These are phyloP conservation scores for Ophidiomyces ophidiicola DNA, from an alignment of 2,329 filamentous ascomycete species.

Conservation along the genomic window DNA sequence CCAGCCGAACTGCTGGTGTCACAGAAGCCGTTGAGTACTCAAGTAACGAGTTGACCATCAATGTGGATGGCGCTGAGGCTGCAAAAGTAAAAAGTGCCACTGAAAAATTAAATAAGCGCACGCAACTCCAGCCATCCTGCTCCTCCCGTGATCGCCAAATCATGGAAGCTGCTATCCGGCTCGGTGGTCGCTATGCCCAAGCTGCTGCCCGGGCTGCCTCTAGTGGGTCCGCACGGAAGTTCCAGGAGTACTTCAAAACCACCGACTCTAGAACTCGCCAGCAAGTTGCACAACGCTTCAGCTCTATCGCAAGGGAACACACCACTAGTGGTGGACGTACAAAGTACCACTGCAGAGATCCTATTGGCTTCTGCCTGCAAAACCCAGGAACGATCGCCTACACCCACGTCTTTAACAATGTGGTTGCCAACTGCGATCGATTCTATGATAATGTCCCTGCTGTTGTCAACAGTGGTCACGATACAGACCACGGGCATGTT, in stretches of 20 bases:
- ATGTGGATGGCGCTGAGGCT: slow-evolving; percentile 47
- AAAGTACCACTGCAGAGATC: slow-evolving; percentile 48
- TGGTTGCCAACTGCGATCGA: slow-evolving; percentile 50
- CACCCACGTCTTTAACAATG: too few relatives aligned
- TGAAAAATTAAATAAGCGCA: slow-evolving; percentile 15
- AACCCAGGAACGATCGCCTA: slow-evolving; percentile 43
- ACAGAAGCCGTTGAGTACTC: slow-evolving; percentile 44
- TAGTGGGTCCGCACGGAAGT: slow-evolving; percentile 29
- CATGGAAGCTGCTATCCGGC: slow-evolving; percentile 41
- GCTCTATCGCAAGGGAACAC: slow-evolving; percentile 45
- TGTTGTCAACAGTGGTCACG: slow-evolving; percentile 44
- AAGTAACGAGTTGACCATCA: slow-evolving; percentile 48
- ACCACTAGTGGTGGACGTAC: slow-evolving; percentile 37
- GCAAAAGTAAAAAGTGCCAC: slow-evolving; percentile 40
- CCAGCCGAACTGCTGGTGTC: slow-evolving; percentile 43
- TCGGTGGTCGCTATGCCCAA: slow-evolving; percentile 44
- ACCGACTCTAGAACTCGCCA: slow-evolving; percentile 35
- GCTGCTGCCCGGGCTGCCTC: slow-evolving; percentile 40
- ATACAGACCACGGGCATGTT: slow-evolving; percentile 54
- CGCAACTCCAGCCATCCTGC: slow-evolving; percentile 17
- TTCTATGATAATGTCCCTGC: slow-evolving; percentile 45
- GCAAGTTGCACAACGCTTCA: slow-evolving; percentile 42
- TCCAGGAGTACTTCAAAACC: slow-evolving; percentile 55
- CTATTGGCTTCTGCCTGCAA: slow-evolving; percentile 40
- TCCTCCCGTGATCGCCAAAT: slow-evolving; percentile 31